Base-by-base conservation (phyloP, 441 rosid species). In the Erodium chrysanthum region DNA sequence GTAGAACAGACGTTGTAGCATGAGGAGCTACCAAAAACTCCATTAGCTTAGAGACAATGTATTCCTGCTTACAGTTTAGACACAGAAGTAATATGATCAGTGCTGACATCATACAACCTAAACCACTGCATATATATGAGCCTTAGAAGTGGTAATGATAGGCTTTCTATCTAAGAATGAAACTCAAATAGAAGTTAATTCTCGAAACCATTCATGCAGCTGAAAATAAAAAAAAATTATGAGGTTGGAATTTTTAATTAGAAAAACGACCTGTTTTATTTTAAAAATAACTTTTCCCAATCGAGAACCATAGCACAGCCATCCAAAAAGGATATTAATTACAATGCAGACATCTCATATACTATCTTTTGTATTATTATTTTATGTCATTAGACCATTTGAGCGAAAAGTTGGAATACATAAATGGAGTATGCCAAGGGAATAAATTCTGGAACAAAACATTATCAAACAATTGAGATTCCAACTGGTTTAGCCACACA, bases 1-100 rank as follows among this genome's bases (percentile, higher is more conserved):
- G 88, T 65, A 80, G 73, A 61, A 73, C 84, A 23, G 80, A 68
- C 31, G 87, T 84, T 70, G 92, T 88, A 20, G 88, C 84, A 74
- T 80, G 88, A 70, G 97, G 98, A 54, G 85, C 86, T 75, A 75
- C 81, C 90, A 94, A 78, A 84, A 89, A 94, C 75, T 86, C 98
- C 68, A 88, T 78, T 77, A 94, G 82, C 69, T 79, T 84, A 12
- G 77, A 18, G 54, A 89, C 71, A 65, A 91, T 72, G 72, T 94
- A 97, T 80, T 91, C 98, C 97, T 91, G 88, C 78, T 76, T 56
- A 35, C 69, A 71, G 37, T 66, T 71, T 65, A 65, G 52, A 31
- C 29, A 27, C 66, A 62, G 15, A 61, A 4, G 66, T 40, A 5
- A 52, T 8, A 48, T 40, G 14, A 40, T 40, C 48, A 40, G 14